Conservation (phyloP, 345 rosid genomes). For the Boechera stricta region DNA sequence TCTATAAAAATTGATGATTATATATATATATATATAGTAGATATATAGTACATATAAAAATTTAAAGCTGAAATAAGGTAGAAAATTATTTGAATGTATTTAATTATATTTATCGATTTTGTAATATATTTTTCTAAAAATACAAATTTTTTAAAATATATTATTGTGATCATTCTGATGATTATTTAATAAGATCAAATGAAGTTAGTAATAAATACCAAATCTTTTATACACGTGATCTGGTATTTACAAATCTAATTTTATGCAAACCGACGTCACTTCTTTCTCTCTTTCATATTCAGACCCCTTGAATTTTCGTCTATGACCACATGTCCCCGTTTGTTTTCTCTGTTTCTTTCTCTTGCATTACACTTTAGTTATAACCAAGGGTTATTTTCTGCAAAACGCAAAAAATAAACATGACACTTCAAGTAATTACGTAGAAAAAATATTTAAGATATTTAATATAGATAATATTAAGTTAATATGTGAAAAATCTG, state of each 20-base stretch:
- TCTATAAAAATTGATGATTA: background rate
- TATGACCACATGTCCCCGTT: background rate
- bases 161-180: background rate
- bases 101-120: background rate
- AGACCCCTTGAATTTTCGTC: background rate
- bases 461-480: too few relatives aligned
- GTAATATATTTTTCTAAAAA: background rate
- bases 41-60: background rate
- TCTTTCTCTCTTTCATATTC: background rate
- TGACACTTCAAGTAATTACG: too few relatives aligned
- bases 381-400: too few relatives aligned
- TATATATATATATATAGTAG: background rate
- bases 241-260: slow-evolving; percentile 17
- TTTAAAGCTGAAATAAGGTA: background rate
- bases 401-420: too few relatives aligned
- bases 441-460: too few relatives aligned
- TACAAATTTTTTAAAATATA: too few relatives aligned
- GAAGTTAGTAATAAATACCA: slow-evolving; percentile 14
- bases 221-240: slow-evolving; percentile 13
- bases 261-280: background rate
- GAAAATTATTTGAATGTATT: background rate
- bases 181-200: background rate
- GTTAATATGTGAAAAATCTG: too few relatives aligned
- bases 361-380: background rate
- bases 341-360: background rate